Evolutionary conservation across 2,329 filamentous ascomycete species (phyloP), one percentile per base, ranked within the genome.

Genomic region (Colletotrichum sp.): DNA sequence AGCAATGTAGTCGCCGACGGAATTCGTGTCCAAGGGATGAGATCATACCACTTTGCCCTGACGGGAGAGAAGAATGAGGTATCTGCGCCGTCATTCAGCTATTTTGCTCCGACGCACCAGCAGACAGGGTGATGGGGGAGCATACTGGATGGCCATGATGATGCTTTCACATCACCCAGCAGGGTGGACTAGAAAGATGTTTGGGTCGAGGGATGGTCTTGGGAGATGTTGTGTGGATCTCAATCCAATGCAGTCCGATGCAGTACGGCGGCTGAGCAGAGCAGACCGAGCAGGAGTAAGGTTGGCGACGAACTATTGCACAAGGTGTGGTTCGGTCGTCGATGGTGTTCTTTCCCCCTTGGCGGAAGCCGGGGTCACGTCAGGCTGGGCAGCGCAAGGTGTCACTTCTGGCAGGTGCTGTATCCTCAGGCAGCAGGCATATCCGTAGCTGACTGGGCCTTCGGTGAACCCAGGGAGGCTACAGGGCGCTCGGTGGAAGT

Each of bases 41-140:
- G 15, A 62, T 90, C 96, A 82, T 91, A 99, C 96, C 88, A 99
- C 97, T 94, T 99, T 99, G 89, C 97, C 97, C 90, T 99, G 97
- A 83, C 97, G 93, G 79, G 96, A 99, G 81, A 99, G 94, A 85
- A 99, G 92, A 86, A 99, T 99, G 81, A 99, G 90, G 86, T 99
- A 99, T 89, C 97, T 99, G 82, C 77, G 70, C 74, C 64, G 63
- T 69, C 62, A 34, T 67, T 78, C 71, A 78, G 77, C 76, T 44
- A 21, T 74, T 65, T 69, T 32, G 64, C 74, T 39, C 49, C 6
- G n/a, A 24, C 39, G 70, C 44, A 76, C 16, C 57, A 28, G 24
- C 16, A 26, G 24, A 18, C 12, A 24, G 32, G 64, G 71, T 30
- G 64, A 63, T 30, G 64, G 57, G 74, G 65, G 44, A 26, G 74